phyloP scores from a whole-genome alignment of 2,329 filamentous ascomycete species.

The Colletotrichum falcatum region DNA sequence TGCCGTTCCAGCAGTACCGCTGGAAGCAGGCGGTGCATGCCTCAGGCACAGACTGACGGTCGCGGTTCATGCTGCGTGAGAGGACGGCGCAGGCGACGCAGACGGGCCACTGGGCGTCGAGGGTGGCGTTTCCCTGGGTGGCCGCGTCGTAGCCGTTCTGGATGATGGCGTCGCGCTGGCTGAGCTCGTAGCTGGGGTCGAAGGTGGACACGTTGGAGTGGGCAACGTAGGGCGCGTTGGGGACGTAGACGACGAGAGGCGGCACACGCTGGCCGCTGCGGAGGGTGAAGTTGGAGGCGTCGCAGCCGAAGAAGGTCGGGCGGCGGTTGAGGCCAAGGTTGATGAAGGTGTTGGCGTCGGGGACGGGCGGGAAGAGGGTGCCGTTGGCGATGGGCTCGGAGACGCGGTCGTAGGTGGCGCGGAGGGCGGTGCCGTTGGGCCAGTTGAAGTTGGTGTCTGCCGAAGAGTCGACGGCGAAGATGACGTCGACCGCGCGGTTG shows the following conservation, averaged over 20 bases:
- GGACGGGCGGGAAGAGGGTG: constrained; percentile 69
- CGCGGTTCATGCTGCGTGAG: constrained; percentile 79
- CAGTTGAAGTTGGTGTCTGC: constrained; percentile 69
- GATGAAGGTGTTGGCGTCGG: constrained; percentile 66
- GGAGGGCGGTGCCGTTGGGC: constrained; percentile 71
- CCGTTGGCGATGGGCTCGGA: constrained; percentile 61
- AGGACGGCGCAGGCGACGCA: constrained; percentile 93
- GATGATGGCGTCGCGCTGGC: constrained; percentile 82
- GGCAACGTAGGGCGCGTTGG: constrained; percentile 84
- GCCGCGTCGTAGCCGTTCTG: constrained; percentile 86
- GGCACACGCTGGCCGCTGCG: constrained; percentile 59
- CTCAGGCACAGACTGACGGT: constrained; percentile 74
- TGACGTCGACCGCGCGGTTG: constrained; percentile 70
- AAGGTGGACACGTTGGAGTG: constrained; percentile 86
- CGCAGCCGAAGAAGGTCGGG: constrained; percentile 74
- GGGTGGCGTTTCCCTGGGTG: constrained; percentile 84
- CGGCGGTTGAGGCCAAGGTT: constrained; percentile 68
- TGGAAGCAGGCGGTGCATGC: constrained; percentile 82
- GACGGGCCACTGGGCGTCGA: constrained; percentile 79
- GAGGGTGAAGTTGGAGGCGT: constrained; percentile 63
- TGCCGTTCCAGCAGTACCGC: constrained; percentile 95
- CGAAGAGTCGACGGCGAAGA: constrained; percentile 74
- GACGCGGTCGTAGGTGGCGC: constrained; percentile 68
- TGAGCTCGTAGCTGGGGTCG: constrained; percentile 70
- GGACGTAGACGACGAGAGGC: constrained; percentile 87